Evolutionary conservation across 768 basidiomycete species (phyloP).

Genomic region (Lyophyllum atratum): DNA sequence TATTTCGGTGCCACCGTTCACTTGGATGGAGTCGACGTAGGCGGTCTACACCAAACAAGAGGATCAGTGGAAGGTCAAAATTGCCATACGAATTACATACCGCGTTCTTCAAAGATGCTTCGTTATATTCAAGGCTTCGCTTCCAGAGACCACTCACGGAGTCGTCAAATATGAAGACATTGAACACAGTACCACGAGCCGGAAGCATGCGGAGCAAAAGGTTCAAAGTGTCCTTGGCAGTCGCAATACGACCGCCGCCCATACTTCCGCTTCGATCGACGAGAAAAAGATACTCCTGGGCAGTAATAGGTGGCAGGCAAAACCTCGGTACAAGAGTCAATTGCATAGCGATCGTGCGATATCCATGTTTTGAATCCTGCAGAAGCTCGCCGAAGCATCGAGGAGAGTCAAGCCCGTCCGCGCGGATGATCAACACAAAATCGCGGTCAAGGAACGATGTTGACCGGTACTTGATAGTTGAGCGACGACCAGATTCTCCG

Average conservation of each 20-base stretch:
- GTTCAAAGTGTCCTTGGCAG: conserved; percentile 46
- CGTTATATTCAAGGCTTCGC: conserved; percentile 31
- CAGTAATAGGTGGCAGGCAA: conserved; percentile 37
- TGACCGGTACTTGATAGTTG: conserved; percentile 42
- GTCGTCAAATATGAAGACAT: conserved; percentile 57
- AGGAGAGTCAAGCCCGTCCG: conserved; percentile 51
- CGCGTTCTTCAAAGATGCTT: conserved; percentile 34
- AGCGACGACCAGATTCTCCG: conserved; percentile 39
- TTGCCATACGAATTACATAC: conserved; percentile 28
- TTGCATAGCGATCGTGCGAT: conserved; percentile 47
- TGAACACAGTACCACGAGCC: conserved; percentile 43
- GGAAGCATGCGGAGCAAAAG: conserved; percentile 55
- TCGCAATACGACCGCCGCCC: conserved; percentile 39
- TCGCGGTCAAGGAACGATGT: conserved; percentile 44
- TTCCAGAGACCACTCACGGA: conserved; percentile 33
- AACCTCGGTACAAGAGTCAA: conserved; percentile 58
- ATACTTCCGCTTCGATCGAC: conserved; percentile 64
- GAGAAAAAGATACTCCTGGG: conserved; percentile 63
- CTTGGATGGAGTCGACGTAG: conserved; percentile 40
- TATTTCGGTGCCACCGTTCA: conserved; percentile 58
- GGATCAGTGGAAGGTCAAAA: not conserved
- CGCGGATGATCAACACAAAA: conserved; percentile 52
- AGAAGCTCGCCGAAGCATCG: conserved; percentile 56
- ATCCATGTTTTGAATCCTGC: conserved; percentile 20
- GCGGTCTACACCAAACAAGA: conserved; percentile 33